A percentile compares a stretch with the other conserved stretches of the same genome.
phyloP scores from a whole-genome alignment of 768 basidiomycete genomes.

The Russula abietina region DNA sequence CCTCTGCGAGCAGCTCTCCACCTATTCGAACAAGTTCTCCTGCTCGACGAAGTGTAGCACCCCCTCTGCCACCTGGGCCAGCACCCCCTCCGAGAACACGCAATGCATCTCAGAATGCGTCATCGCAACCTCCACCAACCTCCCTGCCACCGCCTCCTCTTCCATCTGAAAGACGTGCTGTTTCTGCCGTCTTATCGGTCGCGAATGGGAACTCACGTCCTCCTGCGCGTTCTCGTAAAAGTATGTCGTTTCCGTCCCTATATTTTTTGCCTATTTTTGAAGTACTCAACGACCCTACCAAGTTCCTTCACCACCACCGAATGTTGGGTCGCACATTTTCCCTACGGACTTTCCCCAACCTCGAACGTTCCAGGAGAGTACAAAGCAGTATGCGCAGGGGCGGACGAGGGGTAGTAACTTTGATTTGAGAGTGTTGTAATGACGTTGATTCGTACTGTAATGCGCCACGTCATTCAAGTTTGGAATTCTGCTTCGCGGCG shows the following conservation, averaged over 20 bases:
- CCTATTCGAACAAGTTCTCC: slow-evolving; percentile 4
- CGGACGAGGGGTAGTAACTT: slow-evolving; percentile 67
- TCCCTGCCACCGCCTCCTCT: not conserved
- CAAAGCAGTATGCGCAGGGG: slow-evolving; percentile 59
- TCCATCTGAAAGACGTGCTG: slow-evolving; percentile 8
- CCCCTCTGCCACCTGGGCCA: slow-evolving; percentile 28
- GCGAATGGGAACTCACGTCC: slow-evolving; percentile 8
- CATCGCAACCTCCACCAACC: not conserved
- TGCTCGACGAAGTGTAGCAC: slow-evolving; percentile 21
- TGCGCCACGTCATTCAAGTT: slow-evolving; percentile 6
- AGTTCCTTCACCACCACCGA: slow-evolving; percentile 57
- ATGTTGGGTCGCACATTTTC: slow-evolving; percentile 63
- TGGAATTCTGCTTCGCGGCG: not conserved
- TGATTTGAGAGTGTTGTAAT: slow-evolving; percentile 40
- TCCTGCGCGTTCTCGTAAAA: slow-evolving; percentile 8
- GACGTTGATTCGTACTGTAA: not conserved
- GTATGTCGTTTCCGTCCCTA: not conserved
- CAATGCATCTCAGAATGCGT: slow-evolving; percentile 20
- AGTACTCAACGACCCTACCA: slow-evolving; percentile 13
- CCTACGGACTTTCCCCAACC: slow-evolving; percentile 76
- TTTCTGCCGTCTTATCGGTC: not conserved
- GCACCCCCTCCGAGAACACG: slow-evolving; percentile 22
- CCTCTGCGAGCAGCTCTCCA: slow-evolving; percentile 15
- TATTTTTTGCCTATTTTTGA: not conserved
- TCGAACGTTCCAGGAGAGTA: slow-evolving; percentile 47